Percentiles rank a stretch among this genome's conserved stretches.
phyloP scores from a whole-genome alignment of 108 stramenopile genomes.

The Pelagomonas calceolata region DNA sequence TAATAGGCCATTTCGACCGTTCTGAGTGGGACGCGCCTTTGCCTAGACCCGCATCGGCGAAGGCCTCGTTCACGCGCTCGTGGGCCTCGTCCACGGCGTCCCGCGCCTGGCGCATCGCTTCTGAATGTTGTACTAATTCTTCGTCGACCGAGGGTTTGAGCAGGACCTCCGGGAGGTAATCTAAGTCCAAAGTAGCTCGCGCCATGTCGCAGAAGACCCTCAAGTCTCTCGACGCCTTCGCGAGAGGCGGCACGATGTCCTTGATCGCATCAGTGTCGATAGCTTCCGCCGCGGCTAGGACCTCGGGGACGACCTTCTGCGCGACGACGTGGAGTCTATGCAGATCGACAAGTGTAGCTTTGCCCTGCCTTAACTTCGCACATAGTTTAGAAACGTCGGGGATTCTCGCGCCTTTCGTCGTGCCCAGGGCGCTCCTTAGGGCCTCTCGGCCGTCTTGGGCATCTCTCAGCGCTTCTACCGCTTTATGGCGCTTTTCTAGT shows the following conservation, averaged over 20 bases:
- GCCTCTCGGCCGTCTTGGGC: constrained; percentile 4
- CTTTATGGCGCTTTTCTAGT: constrained; percentile 19
- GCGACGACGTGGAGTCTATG: constrained; percentile 28
- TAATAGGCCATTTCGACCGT: constrained; percentile 33
- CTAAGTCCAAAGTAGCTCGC: constrained; percentile 26
- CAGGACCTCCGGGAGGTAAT: constrained; percentile 54
- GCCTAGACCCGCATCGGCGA: background rate
- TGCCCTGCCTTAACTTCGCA: constrained; percentile 16
- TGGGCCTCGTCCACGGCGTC: constrained; percentile 44
- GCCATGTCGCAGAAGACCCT: constrained; percentile 10
- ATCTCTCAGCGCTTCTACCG: constrained; percentile 17
- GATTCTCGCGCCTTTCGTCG: background rate
- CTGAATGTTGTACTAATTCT: constrained; percentile 54
- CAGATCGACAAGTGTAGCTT: constrained; percentile 24
- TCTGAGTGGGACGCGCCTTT: background rate
- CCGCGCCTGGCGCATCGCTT: constrained; percentile 61
- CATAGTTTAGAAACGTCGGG: constrained; percentile 14
- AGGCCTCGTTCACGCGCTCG: constrained; percentile 26
- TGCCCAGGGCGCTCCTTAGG: constrained; percentile 17
- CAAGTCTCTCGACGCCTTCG: background rate
- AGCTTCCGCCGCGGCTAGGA: constrained; percentile 2
- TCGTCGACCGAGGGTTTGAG: constrained; percentile 51
- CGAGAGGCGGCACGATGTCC: background rate
- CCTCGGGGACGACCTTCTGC: constrained; percentile 3
- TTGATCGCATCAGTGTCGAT: constrained; percentile 1